Base-by-base conservation (phyloP, 805 yeast genomes). In the Tetrapisispora fleetii region DNA sequence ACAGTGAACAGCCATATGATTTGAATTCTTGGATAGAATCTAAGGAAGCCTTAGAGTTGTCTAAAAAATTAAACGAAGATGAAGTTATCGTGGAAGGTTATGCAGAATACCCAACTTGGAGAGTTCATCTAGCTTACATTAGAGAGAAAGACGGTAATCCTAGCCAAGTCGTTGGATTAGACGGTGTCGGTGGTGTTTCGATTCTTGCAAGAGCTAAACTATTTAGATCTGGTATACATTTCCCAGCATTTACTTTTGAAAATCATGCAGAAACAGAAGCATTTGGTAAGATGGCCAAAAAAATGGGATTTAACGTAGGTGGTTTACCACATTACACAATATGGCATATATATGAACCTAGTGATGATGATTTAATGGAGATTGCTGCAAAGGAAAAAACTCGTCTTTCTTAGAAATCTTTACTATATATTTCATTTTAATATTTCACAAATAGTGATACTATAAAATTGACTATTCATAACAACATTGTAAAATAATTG, bases 161-260 rank as follows among this genome's bases (percentile, higher is more conserved):
- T 6, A 91, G 86, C 62, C 91, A 83, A 40, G 95, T 88, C 62
- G 83, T 91, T 84, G 90, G 83, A 49, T 72, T 91, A 53, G 98
- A 91, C 67, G 99, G 99, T 47, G 89, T 91, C 57, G 99, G 99
- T 24, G 99, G 98, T 55, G 99, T 91, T 40, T 87, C 96, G 1
- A 89, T 93, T 54, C 72, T 91, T 55, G 77, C 95, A 40, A 86
- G 85, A 64, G 97, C 96, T 2, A 71, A 73, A 43, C 96, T 91
- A 2, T 91, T 91, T 72, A 75, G 88, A 54, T 70, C 77, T 24
- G 99, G 99, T 13, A 82, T 95, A 2, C 95, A 88, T 69, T 91
- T 90, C 76, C 98, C 99, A 10, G 98, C 96, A 1, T 91, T 91
- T 63, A 86, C 96, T 36, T 91, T 88, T 67, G 85, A 87, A 67